phyloP scores from a whole-genome alignment of 768 basidiomycete species.

The Leccinum pellstonianum region DNA sequence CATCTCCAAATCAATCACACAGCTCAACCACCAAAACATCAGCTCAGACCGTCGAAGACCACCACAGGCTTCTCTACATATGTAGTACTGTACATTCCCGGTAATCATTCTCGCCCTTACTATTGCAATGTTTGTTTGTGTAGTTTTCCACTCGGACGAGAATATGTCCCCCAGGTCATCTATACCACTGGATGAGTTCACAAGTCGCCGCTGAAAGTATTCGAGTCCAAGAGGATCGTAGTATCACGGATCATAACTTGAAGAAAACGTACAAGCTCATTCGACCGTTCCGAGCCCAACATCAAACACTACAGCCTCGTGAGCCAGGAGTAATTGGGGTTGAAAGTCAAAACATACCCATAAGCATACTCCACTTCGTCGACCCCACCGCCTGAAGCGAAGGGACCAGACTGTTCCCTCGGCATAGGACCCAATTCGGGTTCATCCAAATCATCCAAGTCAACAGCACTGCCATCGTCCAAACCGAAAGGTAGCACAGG shows the following conservation, averaged over 20 bases:
- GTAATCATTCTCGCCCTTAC: neutral
- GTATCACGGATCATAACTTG: neutral
- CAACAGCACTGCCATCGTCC: constrained; percentile 73
- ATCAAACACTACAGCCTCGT: constrained; percentile 25
- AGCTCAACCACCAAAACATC: no score
- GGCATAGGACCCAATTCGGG: constrained; percentile 74
- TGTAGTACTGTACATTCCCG: neutral
- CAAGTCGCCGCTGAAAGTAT: neutral
- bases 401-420: constrained; percentile 69
- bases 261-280: neutral
- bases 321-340: constrained; percentile 2
- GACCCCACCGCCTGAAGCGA: constrained; percentile 77
- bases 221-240: neutral
- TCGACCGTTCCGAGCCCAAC: neutral
- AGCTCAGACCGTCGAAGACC: neutral
- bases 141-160: neutral
- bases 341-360: constrained; percentile 49
- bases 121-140: no score
- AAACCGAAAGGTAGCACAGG: constrained; percentile 78
- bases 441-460: constrained; percentile 70
- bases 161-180: neutral
- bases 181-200: neutral
- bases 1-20: neutral
- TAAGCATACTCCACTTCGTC: constrained; percentile 91
- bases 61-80: neutral